Base-by-base conservation (phyloP, 176 grass and related monocot genomes). In the Coix lacrymajobi region DNA sequence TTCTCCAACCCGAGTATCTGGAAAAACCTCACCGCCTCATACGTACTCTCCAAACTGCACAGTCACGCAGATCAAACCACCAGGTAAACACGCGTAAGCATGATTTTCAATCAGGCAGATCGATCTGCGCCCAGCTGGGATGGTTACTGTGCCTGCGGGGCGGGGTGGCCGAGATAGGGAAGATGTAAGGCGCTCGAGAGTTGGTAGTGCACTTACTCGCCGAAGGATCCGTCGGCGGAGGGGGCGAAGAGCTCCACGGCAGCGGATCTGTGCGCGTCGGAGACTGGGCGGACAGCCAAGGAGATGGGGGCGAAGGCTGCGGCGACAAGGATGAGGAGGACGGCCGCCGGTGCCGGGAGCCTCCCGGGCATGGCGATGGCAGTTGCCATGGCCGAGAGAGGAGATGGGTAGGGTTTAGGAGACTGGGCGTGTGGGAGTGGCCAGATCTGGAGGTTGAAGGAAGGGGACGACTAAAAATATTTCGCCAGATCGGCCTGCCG, bases 261-360 rank as follows among this genome's bases (percentile, higher is more conserved):
- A 7, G 80, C 32, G 80, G 88, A 90, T 90, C 88, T 90, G 88
- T 87, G 88, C 25, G 80, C 88, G 32, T 87, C 80, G 40, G 88
- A 90, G 80, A 90, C 80, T 15, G 84, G 84, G 51, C 84, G 84
- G 0, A 87, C 88, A 11, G 80, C 88, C 68, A 68, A 79, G n/a
- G 84, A 73, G 40, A 79, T 5, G 48, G 80, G 75, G 0, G 61
- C 60, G 19, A 73, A 52, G 48, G 40, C 49, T 4, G 26, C n/a
- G n/a, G 58, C 80, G 9, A 82, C 2, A 48, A 90, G 24, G 8
- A 89, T 15, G 49, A 69, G 1, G 8, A 87, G 61, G 25, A 83
- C 31, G 61, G 60, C 26, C 62, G 61, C 75, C 39, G 28, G 52
- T 49, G 75, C 16, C 44, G 69, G 39, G 25, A 37, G 68, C 84